Conservation (phyloP, 2,329 filamentous ascomycete species). For the Xylariaceae sp. region DNA sequence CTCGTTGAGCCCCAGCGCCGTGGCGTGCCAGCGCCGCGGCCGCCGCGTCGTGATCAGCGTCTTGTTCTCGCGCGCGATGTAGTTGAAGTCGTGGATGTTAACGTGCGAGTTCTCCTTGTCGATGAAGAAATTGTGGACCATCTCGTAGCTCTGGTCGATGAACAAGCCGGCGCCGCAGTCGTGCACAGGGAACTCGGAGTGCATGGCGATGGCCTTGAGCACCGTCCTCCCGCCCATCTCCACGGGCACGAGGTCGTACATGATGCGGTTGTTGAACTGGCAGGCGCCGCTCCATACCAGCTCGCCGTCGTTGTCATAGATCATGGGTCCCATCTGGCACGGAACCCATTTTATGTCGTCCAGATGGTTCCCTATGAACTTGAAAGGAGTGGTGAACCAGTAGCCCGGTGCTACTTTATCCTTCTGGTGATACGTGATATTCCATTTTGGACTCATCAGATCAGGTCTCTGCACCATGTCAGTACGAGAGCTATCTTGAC, state of each 20-base stretch:
- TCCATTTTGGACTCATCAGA: too few species aligned
- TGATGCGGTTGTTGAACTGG: slow-evolving; percentile 2
- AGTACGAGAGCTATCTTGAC: too few species aligned
- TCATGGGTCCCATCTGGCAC: slow-evolving; percentile 1
- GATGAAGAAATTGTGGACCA: slow-evolving; percentile 6
- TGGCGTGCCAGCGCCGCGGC: slow-evolving; percentile 2
- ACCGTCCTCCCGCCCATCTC: not conserved
- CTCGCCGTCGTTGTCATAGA: slow-evolving; percentile 1
- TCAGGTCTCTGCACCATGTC: too few species aligned
- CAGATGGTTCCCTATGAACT: not conserved
- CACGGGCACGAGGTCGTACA: slow-evolving; percentile 1
- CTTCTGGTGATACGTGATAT: too few species aligned
- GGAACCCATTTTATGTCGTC: slow-evolving; percentile 1
- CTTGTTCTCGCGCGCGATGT: slow-evolving; percentile 3
- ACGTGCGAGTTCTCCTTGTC: slow-evolving; percentile 5
- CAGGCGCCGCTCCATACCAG: slow-evolving; percentile 1
- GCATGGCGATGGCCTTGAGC: slow-evolving; percentile 16
- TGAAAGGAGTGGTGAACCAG: slow-evolving; percentile 1
- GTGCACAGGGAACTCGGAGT: slow-evolving; percentile 7
- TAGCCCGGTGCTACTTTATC: slow-evolving; percentile 1
- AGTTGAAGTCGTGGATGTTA: slow-evolving; percentile 6
- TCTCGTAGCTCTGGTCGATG: slow-evolving; percentile 4
- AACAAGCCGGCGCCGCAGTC: not conserved
- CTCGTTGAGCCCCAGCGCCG: slow-evolving; percentile 5
- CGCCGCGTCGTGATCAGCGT: slow-evolving; percentile 3